Base-by-base conservation (phyloP, 1,139 yeast genomes). In the Scheffersomyces quercinus region DNA sequence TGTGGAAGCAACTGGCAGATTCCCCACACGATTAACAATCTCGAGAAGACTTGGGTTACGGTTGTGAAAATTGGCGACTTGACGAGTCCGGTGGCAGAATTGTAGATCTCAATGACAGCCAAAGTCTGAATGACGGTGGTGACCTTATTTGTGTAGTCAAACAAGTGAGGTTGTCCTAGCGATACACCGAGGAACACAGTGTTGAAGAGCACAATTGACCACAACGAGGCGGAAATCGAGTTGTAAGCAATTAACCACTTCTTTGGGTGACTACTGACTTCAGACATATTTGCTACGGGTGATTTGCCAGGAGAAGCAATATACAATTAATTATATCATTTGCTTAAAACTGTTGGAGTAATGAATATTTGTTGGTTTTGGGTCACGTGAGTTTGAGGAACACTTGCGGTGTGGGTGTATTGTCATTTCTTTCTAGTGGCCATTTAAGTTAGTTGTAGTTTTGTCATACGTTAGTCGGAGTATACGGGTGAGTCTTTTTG, bases 61-160 rank as follows among this genome's bases (percentile, higher is more conserved):
- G 97, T 89, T 30, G 97, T 93, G 47, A 85, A 58, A 8, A 91
- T 54, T 1, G 98, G 97, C 4, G 98, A 85, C 51, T 85, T 82
- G 28, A 93, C 99, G 42, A 85, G 72, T 0, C 93, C 98, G 2
- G 81, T 64, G 3, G 82, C 73, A 2, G 97, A 79, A 64, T 93
- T 95, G 56, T 81, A 73, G 30, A 93, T 80, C 62, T 93, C 99
- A 39, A 88, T 74, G 2, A 89, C 53, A 0, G 99, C 98, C 47
- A 83, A 70, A n/a, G 89, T 77, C 68, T 93, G 99, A 40, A 93
- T 82, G 41, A 71, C 66, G 3, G 86, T 83, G 42, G 88, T 77
- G 55, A 83, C 68, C 30, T 71, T 69, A 38, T 77, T 75, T 12
- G 96, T 79, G 44, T 81, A 75, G 10, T 75, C 77, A 50, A 83